phyloP scores from a whole-genome alignment of 805 yeast species.

The Lipomyces yamadae region DNA sequence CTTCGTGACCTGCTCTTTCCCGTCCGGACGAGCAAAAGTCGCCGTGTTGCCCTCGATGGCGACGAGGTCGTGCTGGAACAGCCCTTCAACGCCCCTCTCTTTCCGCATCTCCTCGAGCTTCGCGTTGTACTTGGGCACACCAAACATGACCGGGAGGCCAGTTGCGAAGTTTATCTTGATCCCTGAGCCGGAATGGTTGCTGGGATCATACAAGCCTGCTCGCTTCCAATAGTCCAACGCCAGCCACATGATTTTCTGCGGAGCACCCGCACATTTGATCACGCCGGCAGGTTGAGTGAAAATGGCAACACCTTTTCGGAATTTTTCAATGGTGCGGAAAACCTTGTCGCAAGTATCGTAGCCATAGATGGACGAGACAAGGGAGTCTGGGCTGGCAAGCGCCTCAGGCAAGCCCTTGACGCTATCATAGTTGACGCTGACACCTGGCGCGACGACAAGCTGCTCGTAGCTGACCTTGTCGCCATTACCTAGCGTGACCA shows the following conservation, averaged over 20 bases:
- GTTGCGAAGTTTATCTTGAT: neutral
- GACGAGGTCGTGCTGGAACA: neutral
- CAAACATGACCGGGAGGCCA: neutral
- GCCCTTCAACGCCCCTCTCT: neutral
- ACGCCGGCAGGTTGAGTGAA: neutral
- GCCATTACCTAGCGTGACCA: neutral
- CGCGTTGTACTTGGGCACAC: neutral
- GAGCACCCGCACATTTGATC: neutral
- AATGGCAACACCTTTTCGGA: neutral
- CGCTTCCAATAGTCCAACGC: slow-evolving; percentile 1
- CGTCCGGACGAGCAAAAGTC: neutral
- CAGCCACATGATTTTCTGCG: neutral
- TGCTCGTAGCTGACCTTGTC: neutral
- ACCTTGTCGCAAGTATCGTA: neutral
- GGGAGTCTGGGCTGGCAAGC: neutral
- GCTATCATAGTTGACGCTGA: neutral
- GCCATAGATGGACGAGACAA: slow-evolving; percentile 1
- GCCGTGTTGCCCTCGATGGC: neutral
- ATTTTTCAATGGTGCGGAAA: neutral
- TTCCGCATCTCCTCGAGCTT: neutral
- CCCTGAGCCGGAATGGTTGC: neutral
- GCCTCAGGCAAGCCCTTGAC: neutral
- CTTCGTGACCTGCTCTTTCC: neutral
- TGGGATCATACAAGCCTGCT: neutral
- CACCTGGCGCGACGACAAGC: neutral